Evolutionary conservation across 148 eudicot genomes (phyloP), one percentile per base, ranked within the genome.

Genomic region (Salicornia ramosissima): DNA sequence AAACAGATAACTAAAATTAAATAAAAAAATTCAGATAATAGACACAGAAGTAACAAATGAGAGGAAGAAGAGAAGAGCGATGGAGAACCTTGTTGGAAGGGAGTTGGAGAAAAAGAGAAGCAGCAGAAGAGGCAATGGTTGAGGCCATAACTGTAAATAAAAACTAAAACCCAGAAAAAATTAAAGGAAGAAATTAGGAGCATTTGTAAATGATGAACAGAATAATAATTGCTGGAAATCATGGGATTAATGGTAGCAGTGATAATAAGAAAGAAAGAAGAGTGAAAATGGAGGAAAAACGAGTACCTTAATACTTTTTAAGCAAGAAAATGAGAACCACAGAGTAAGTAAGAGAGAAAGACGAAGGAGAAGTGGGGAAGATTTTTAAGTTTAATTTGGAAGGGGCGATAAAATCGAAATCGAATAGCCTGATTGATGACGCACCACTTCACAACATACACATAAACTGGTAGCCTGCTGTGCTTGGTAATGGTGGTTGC

Each of bases 71-170:
- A 51, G 14, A 25, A 19, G 29, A 13, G 13, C 6, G 34, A 19
- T 15, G 15, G 21, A 47, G 40, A 22, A 90, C 96, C 96, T 81
- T 63, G 50, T 22, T 80, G 61, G 73, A 43, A 50, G 79, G 71
- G 67, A 79, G 71, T 79, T 71, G 90, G 30, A 81, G 77, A 28
- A 87, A 54, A 30, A 77, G 58, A 30, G 85, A 80, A 68, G 85
- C 62, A 50, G 85, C 75, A 30, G 85, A 80, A 68, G 85, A 62
- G 50, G 85, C 74, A 5, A 83, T 43, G 8, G 86, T 64, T 49
- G 92, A 87, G 34, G 90, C 86, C 90, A 87, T 84, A n/a, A n/a
- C 85, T 79, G 74, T 33, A 28, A 65, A 39, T 10, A 22, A 5
- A 36, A 62, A 28, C 22, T 0, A 28, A 10, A 34, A 51, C 43